phyloP scores from a whole-genome alignment of 192 early-diverging fungal species.

The Dispira parvispora region DNA sequence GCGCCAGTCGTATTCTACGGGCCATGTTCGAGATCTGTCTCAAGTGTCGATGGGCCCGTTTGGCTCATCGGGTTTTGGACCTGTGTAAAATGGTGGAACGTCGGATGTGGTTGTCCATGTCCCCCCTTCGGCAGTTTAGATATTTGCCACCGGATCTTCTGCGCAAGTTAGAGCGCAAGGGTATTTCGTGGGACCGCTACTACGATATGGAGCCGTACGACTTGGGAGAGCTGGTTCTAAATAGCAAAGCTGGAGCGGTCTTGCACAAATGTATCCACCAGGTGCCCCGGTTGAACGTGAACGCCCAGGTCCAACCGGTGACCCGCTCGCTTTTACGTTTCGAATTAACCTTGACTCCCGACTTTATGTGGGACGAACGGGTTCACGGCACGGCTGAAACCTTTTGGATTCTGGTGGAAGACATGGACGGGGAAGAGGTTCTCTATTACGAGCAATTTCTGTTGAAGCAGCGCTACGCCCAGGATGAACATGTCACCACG shows the following conservation, averaged over 20 bases:
- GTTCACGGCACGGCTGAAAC: constrained; percentile 66
- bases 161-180: constrained; percentile 77
- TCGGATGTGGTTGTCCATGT: constrained; percentile 89
- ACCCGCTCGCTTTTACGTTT: constrained; percentile 80
- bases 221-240: constrained; percentile 75
- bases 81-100: constrained; percentile 95
- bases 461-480: constrained; percentile 65
- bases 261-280: constrained; percentile 82
- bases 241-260: constrained; percentile 75
- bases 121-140: constrained; percentile 81
- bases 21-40: constrained; percentile 96
- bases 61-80: constrained; percentile 74
- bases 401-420: constrained; percentile 93
- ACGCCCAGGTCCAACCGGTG: constrained; percentile 83
- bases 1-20: constrained; percentile 78
- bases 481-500: constrained; percentile 67
- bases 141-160: constrained; percentile 62
- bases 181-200: constrained; percentile 89
- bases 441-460: constrained; percentile 85
- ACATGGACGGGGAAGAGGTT: constrained; percentile 79
- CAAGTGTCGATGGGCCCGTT: constrained; percentile 83
- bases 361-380: constrained; percentile 88
- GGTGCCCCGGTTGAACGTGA: constrained; percentile 83
- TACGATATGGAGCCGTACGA: constrained; percentile 83
- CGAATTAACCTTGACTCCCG: constrained; percentile 82